Base-by-base conservation (phyloP, 2,329 filamentous ascomycete genomes). In the Dryadomyces quercus-mongolicae region DNA sequence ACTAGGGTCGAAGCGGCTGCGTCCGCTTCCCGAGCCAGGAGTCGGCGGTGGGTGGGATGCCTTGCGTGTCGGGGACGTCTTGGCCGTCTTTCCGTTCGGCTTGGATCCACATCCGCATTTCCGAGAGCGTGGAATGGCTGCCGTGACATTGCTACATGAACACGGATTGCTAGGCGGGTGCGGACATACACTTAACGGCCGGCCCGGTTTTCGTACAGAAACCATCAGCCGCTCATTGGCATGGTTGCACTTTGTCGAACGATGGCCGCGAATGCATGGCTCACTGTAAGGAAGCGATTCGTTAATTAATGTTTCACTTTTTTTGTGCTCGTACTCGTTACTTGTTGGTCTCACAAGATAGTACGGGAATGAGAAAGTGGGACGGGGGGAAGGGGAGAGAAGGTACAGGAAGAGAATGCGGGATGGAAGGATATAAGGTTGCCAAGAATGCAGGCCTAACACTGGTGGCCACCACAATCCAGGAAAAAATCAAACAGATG, bases 201-300 rank as follows among this genome's bases (percentile, higher is more conserved):
- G 76, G 18, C 85, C 85, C 16, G 85, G 84, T 63, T 87, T 87
- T 58, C 84, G 78, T 16, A 88, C 85, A 21, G 82, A 81, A 3
- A 86, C 73, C 74, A 88, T 81, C 38, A 86, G 70, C 56, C 84
- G 79, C 61, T 86, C 83, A 59, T 76, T 74, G 57, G 74, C 75
- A 64, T 88, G 85, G 49, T 78, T 82, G 67, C 85, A 88, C 72
- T 85, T 86, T 52, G 84, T 86, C 34, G 85, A 88, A 62, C 85
- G 81, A 67, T 88, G 85, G 55, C 85, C 85, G 63, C 84, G 81
- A 61, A 88, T 88, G 66, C 85, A 88, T 63, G 84, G 84, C 73
- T 81, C 81, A 68, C 84, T 88, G 61, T 12, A 10, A 18, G 43
- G n/a, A n/a, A n/a, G n/a, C 1, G 16, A n/a, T 15, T 4, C 3